Base-by-base conservation (phyloP, 176 grass and related monocot genomes). In the Leersia perrieri region DNA sequence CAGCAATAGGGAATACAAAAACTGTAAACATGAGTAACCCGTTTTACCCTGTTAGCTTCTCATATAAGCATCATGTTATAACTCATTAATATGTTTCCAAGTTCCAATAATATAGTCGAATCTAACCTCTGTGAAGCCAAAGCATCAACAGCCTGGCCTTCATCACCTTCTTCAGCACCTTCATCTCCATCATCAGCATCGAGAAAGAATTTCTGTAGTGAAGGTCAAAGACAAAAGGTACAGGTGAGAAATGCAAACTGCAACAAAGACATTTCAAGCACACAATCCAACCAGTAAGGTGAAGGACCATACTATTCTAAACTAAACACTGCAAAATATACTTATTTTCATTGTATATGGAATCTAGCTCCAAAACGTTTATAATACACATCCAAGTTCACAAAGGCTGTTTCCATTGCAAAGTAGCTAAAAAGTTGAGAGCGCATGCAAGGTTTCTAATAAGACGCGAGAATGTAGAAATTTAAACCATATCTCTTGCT, bases 121-220 rank as follows among this genome's bases (percentile, higher is more conserved):
- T 62, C 30, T 66, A 76, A 95, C 96, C 88, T 91, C 35, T 86
- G 71, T 62, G 38, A 75, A 75, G 76, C 45, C 20, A 71, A 76
- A 33, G 84, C 60, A 87, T 89, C 82, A 68, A 32, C 63, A 68
- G 31, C 77, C 65, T 86, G 84, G 51, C 80, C 74, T 66, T 7
- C 42, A 64, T 86, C 87, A 3, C 83, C 79, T 68, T 88, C 88
- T 58, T 45, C 33, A 25, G 73, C 88, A 86, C 83, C 83, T 93
- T 82, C 88, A 77, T 84, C 75, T 69, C 68, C 96, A 77, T 84
- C 84, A 80, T 91, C 95, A 72, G 92, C 96, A 76, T 99, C 96
- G 12, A 95, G 84, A 85, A 99, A 99, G 82, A 89, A 93, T 84
- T 88, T 99, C 90, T 97, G 89, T 77, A 87, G 40, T 11, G n/a